Evolutionary conservation across 768 basidiomycete species (phyloP), one percentile per base, ranked within the genome.

Genomic region (Russula abietina): DNA sequence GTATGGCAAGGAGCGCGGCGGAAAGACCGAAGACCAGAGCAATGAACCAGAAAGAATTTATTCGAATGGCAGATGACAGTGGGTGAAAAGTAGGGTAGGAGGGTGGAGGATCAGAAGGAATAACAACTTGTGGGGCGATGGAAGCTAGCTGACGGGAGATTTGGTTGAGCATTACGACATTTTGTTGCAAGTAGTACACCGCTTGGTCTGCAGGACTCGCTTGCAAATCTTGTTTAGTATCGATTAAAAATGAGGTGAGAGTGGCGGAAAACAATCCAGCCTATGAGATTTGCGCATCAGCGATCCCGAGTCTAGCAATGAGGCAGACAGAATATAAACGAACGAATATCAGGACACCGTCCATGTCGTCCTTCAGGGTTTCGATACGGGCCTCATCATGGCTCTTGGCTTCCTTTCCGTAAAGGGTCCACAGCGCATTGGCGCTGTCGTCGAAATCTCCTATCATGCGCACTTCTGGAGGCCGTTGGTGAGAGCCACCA

Each of bases 41-140:
- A 22, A 69, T 56, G 65, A 81, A 79, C 78, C 77, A 81, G 12
- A 79, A 70, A 0, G 66, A 68, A 58, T 82, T 81, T 38, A 73
- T 65, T 60, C 75, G 76, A 33, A 78, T 62, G 1, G 75, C 67
- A 19, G 76, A 74, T 8, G 65, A 54, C 30, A 71, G 71, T 4
- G 70, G 60, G 3, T 32, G 33, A 63, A 69, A 66, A 3, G 66
- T 38, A 26, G 65, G 51, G 6, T n/a, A 30, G 48, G 57, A 38
- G 8, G 43, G 17, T 8, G 53, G 60, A 1, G 33, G 17, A 22
- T 28, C 30, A 24, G 54, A 22, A 19, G 53, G 16, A 11, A 55
- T 52, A 7, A 30, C 0, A 22, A 57, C 11, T 5, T 65, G 41
- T 4, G 49, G 45, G 1, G 38, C 46, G 7, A 58, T 33, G 12